These are phyloP conservation scores for Fraxinus cuspidata DNA, from an alignment of 257 asterid species.

Conservation along the genomic window DNA sequence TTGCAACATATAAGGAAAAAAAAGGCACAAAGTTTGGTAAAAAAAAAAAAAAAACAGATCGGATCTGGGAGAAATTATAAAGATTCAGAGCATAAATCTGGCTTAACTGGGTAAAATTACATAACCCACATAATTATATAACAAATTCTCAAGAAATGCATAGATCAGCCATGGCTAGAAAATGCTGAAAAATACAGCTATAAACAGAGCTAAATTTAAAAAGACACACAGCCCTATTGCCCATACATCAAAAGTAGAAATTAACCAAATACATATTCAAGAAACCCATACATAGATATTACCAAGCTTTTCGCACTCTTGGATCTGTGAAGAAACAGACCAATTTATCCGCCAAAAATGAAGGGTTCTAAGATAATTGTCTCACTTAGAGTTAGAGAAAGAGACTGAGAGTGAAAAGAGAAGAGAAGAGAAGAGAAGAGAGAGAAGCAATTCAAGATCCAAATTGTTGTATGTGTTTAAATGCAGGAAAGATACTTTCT, in stretches of 20 bases:
- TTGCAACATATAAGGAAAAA: conserved; percentile 2
- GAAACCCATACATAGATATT: conserved; percentile 8
- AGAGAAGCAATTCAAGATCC: too few species aligned
- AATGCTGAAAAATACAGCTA: conserved; percentile 17
- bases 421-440: too few species aligned
- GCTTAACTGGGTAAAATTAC: conserved; percentile 26
- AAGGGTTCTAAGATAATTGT: too few species aligned
- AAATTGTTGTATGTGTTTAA: too few species aligned
- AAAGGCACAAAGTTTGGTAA: conserved; percentile 13
- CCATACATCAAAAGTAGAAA: too few species aligned
- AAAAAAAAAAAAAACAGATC: background rate
- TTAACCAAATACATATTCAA: background rate
- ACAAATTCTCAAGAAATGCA: conserved; percentile 27
- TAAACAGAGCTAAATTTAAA: background rate
- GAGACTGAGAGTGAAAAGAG: too few species aligned
- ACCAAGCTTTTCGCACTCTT: too few species aligned
- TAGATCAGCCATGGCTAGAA: conserved; percentile 37
- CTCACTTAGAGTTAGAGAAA: too few species aligned
- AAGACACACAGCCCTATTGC: background rate
- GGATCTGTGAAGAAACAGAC: too few species aligned
- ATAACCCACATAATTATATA: background rate
- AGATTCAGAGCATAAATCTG: conserved; percentile 28
- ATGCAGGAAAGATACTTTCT: too few species aligned
- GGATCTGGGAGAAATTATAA: background rate
- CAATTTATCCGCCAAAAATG: too few species aligned